These are phyloP conservation scores for Termitomyces sp. DNA, from an alignment of 768 basidiomycete species.

Conservation along the genomic window DNA sequence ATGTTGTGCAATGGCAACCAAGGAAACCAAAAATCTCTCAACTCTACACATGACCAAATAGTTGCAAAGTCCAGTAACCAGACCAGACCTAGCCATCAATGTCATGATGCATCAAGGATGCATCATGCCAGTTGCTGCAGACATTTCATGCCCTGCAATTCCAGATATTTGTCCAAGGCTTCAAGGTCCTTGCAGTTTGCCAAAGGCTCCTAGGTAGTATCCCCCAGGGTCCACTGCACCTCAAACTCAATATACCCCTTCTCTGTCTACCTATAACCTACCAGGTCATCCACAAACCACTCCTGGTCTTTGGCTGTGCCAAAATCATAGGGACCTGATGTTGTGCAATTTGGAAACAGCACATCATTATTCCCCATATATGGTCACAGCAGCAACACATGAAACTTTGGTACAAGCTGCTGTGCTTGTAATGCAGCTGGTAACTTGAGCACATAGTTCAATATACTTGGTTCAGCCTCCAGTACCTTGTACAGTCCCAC, in stretches of 20 bases:
- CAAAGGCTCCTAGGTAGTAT: too few species aligned
- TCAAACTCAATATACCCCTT: not conserved
- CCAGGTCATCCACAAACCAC: constrained; percentile 34
- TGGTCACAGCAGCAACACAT: constrained; percentile 26
- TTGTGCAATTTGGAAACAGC: constrained; percentile 30
- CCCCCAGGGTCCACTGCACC: too few species aligned
- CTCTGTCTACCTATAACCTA: not conserved
- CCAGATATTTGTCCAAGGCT: too few species aligned
- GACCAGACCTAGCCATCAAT: too few species aligned
- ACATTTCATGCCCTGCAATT: too few species aligned
- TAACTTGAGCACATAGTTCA: constrained; percentile 17
- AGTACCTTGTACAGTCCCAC: constrained; percentile 34
- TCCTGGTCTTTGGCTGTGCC: constrained; percentile 28
- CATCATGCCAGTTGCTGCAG: too few species aligned
- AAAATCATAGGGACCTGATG: constrained; percentile 33
- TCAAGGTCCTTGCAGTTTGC: too few species aligned
- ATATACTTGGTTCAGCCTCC: constrained; percentile 3
- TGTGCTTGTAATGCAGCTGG: not conserved
- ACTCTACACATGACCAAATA: too few species aligned
- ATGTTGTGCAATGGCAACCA: too few species aligned
- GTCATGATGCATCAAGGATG: too few species aligned
- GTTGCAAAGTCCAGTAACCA: too few species aligned
- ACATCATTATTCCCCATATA: constrained; percentile 26
- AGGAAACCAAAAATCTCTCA: too few species aligned
- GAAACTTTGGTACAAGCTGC: constrained; percentile 24